Base-by-base conservation (phyloP, 2,329 filamentous ascomycete species). In the Stemphylium vesicarium region DNA sequence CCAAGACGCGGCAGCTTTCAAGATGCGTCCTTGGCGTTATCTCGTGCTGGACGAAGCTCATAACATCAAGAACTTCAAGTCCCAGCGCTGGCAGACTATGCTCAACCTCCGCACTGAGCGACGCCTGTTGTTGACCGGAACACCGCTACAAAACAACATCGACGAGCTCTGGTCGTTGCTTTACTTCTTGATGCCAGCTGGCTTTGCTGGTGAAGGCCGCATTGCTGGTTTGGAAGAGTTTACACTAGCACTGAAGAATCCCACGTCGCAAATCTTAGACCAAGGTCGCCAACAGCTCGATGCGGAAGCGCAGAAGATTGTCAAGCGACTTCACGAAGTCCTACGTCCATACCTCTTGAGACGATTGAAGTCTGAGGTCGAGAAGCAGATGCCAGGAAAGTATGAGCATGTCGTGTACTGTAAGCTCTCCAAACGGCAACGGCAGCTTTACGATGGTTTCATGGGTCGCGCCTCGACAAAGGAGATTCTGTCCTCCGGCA, bases 41-140 rank as follows among this genome's bases (percentile, higher is more conserved):
- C 92, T 99, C 85, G 93, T 99, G 60, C 85, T 99, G 1, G 95
- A 99, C 66, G 95, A 99, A 78, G 95, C 96, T 0, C 95, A 99
- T 80, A 98, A 99, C 77, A 99, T 99, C 82, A 98, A 99, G 72
- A 99, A 99, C 76, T 99, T 98, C 82, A 93, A 96, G 70, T 97
- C 94, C 1, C 93, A 97, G 74, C 84, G 94, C 60, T 99, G 95
- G 93, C 95, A 98, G 74, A 94, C 92, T 0, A 84, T 99, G 60
- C 85, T 99, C 18, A 95, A 90, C 0, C 96, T 99, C 79, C 94
- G 96, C 67, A 98, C 95, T 0, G 88, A 89, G 60, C 88, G 93
- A 24, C 86, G 95, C 31, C 84, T 99, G 10, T 79, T 99, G 0
- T 82, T 99, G 10, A 99, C 95, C 0, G 95, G 95, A 53, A 99